A percentile compares a stretch with the other conserved stretches of the same genome.
These are phyloP conservation scores for Candida awuae DNA, from an alignment of 805 yeast genomes.

Conservation along the genomic window DNA sequence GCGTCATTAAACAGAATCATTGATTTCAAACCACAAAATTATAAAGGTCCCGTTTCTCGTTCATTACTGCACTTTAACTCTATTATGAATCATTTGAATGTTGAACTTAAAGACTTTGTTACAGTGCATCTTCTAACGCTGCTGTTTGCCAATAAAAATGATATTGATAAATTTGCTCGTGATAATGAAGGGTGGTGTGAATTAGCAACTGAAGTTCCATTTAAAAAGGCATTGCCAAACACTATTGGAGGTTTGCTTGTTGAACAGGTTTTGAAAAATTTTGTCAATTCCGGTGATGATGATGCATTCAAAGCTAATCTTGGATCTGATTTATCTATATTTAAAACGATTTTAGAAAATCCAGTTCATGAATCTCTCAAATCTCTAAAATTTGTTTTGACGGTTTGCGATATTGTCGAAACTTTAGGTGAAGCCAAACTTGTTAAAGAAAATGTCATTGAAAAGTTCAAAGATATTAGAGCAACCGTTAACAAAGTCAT, in stretches of 20 bases:
- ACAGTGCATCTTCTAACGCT: slow-evolving; percentile 45
- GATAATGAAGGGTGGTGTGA: slow-evolving; percentile 49
- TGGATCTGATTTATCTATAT: slow-evolving; percentile 10
- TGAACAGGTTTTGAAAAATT: slow-evolving; percentile 41
- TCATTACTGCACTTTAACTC: slow-evolving; percentile 61
- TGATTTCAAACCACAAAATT: slow-evolving; percentile 44
- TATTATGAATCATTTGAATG: slow-evolving; percentile 45
- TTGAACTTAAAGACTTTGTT: slow-evolving; percentile 44
- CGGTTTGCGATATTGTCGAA: slow-evolving; percentile 19
- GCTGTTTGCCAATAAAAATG: slow-evolving; percentile 45
- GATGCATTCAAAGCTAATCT: slow-evolving; percentile 13
- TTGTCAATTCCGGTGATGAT: slow-evolving; percentile 11
- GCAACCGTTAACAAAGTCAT: slow-evolving; percentile 1
- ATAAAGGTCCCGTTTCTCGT: slow-evolving; percentile 65
- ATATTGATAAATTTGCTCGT: slow-evolving; percentile 37
- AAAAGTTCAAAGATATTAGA: not conserved
- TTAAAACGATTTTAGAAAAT: slow-evolving; percentile 15
- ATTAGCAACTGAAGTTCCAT: slow-evolving; percentile 54
- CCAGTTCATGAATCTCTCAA: slow-evolving; percentile 18
- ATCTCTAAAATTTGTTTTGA: slow-evolving; percentile 21
- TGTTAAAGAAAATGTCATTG: slow-evolving; percentile 12
- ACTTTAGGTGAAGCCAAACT: slow-evolving; percentile 14
- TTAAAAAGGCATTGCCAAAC: slow-evolving; percentile 46
- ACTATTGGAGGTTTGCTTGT: slow-evolving; percentile 56
- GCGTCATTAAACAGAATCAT: slow-evolving; percentile 38